phyloP scores from a whole-genome alignment of 2,329 filamentous ascomycete genomes.

The Xylariaceae sp. region DNA sequence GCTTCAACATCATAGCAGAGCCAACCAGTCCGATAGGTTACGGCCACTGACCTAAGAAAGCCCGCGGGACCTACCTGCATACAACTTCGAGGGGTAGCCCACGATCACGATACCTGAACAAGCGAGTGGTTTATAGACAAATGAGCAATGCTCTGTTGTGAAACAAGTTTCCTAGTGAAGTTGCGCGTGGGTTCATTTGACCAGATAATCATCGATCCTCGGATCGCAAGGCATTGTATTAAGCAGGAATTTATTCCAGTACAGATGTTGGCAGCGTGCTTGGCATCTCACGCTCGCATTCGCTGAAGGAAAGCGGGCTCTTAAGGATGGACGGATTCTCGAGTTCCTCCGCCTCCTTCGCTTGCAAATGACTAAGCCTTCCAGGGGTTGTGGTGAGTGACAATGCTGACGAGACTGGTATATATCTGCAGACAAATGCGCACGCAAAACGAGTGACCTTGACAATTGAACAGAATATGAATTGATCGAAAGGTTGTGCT shows the following conservation, averaged over 20 bases:
- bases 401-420: neutral
- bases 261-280: neutral
- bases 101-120: neutral
- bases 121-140: neutral
- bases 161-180: no score
- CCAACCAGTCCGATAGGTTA: constrained; percentile 19
- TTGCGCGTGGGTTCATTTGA: no score
- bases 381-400: neutral
- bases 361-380: neutral
- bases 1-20: constrained; percentile 12
- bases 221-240: no score
- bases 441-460: no score
- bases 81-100: neutral
- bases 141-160: no score
- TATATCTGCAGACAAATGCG: no score
- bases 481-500: no score
- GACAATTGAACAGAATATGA: no score
- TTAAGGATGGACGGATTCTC: neutral
- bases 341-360: constrained; percentile 13
- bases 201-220: no score
- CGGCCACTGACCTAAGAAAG: no score
- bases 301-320: neutral
- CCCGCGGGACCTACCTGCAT: neutral
- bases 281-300: neutral
- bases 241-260: no score